Evolutionary conservation across 1,139 yeast species (phyloP).

Genomic region (Taphrina communis): DNA sequence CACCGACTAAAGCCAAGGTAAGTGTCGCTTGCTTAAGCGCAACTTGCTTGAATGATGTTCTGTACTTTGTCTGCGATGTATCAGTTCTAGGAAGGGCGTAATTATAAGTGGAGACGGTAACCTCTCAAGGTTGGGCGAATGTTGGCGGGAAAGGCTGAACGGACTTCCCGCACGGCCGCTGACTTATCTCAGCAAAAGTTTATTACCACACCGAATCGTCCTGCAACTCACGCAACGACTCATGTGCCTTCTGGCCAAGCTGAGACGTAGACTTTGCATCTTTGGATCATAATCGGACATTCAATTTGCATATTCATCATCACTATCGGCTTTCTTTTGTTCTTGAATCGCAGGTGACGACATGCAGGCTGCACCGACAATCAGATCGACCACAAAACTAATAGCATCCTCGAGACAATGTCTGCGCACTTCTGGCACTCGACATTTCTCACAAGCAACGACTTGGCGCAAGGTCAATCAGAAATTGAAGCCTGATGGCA

Average conservation of each 20-base stretch:
- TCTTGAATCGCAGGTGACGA: not conserved
- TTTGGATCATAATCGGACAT: not conserved
- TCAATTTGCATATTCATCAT: not conserved
- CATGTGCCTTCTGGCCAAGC: too few relatives aligned
- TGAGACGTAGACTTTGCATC: too few relatives aligned
- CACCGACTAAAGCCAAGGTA: too few relatives aligned
- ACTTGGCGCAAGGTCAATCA: slow-evolving; percentile 30
- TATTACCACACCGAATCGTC: slow-evolving; percentile 15
- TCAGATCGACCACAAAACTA: not conserved
- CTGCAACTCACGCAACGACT: not conserved
- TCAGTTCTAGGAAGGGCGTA: too few relatives aligned
- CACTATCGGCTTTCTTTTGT: not conserved
- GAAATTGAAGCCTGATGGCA: slow-evolving; percentile 35
- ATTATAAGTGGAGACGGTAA: too few relatives aligned
- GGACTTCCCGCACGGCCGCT: not conserved
- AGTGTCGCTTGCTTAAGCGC: too few relatives aligned
- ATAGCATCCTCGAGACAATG: not conserved
- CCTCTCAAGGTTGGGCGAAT: not conserved
- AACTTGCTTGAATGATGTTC: too few relatives aligned
- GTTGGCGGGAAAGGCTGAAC: not conserved
- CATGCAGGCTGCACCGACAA: not conserved
- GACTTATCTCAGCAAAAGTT: slow-evolving; percentile 16
- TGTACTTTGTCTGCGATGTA: too few relatives aligned
- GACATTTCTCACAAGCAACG: slow-evolving; percentile 22
- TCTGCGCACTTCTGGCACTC: not conserved